phyloP scores from a whole-genome alignment of 129 eudicot genomes.

The Chrysanthemum makinoi region DNA sequence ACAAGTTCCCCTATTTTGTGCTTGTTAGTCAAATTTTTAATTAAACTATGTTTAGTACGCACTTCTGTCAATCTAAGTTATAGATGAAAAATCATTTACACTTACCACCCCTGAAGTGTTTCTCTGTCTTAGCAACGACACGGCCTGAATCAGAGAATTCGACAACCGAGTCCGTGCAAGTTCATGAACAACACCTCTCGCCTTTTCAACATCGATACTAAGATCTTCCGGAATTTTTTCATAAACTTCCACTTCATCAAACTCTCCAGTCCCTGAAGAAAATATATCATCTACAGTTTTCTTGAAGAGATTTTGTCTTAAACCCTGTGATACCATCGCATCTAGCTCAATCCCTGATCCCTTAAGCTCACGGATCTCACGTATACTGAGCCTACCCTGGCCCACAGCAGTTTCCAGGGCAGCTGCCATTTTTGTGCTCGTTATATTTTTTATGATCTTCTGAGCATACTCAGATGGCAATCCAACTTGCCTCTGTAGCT shows the following conservation, averaged over 20 bases:
- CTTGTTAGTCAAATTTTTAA: too few relatives aligned
- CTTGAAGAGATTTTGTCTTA: constrained; percentile 69
- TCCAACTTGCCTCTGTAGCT: constrained; percentile 71
- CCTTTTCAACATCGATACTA: constrained; percentile 59
- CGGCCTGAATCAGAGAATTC: constrained; percentile 74
- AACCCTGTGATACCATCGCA: constrained; percentile 67
- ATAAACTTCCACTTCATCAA: constrained; percentile 81
- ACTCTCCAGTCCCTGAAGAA: constrained; percentile 96
- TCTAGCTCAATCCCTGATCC: constrained; percentile 70
- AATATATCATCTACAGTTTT: constrained; percentile 74
- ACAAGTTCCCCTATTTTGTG: not conserved
- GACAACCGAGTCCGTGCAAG: constrained; percentile 67
- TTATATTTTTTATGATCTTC: constrained; percentile 73
- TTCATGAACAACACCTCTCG: constrained; percentile 66
- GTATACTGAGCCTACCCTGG: constrained; percentile 72
- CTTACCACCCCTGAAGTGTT: constrained; percentile 86
- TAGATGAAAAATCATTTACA: not conserved
- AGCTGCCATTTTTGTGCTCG: constrained; percentile 75
- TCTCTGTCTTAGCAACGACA: constrained; percentile 77
- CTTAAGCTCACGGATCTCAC: constrained; percentile 79
- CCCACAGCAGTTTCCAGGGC: constrained; percentile 84
- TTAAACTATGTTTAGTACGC: too few relatives aligned
- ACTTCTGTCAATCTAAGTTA: not conserved
- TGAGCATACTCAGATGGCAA: constrained; percentile 85
- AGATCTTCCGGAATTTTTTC: constrained; percentile 84